Conservation (phyloP, 192 early-diverging fungal species). For the Backusella tuberculispora region DNA sequence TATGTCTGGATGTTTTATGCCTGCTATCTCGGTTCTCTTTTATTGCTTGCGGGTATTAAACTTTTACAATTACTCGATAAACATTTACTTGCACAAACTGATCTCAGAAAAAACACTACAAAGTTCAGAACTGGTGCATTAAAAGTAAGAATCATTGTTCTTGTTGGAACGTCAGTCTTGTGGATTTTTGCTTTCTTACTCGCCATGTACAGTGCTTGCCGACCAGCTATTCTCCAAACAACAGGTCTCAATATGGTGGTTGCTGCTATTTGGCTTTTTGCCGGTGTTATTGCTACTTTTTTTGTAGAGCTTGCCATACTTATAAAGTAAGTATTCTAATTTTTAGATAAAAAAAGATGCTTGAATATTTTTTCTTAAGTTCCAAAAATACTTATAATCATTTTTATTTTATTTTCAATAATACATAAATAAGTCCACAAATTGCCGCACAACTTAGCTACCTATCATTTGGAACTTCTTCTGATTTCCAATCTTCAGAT, state of each 20-base stretch:
- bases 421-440: neutral
- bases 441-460: slow-evolving; percentile 1
- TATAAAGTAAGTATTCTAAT: slow-evolving; percentile 6
- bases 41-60: slow-evolving; percentile 9
- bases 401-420: too few species aligned
- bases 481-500: neutral
- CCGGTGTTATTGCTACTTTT: slow-evolving; percentile 5
- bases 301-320: neutral
- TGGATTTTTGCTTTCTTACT: neutral
- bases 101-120: neutral
- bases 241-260: neutral
- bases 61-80: slow-evolving; percentile 5
- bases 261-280: neutral
- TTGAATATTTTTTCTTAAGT: neutral
- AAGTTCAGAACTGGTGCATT: slow-evolving; percentile 10
- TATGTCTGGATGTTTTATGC: neutral
- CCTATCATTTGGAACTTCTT: slow-evolving; percentile 1
- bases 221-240: neutral
- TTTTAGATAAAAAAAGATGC: too few species aligned
- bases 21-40: neutral
- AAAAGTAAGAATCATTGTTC: slow-evolving; percentile 14
- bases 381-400: neutral
- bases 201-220: neutral
- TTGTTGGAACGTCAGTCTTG: neutral
- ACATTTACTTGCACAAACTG: neutral